A percentile compares a stretch with the other conserved stretches of the same genome.
Conservation (phyloP, 176 grass and related monocot genomes). For the Zea mays region Zm-B73-REFERENCE-NAM-5.0 NC_050104.1:153788501-153789000, state of each 20-base stretch:
- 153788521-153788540: no score
- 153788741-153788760: not conserved
- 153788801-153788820: constrained; percentile 31
- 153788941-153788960: constrained; percentile 33
- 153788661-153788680: no score
- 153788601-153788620: no score
- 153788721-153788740: constrained; percentile 13
- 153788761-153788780: not conserved
- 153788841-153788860: constrained; percentile 24
- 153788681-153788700: no score
- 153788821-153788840: constrained; percentile 26
- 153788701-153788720: constrained; percentile 6
- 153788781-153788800: constrained; percentile 8
- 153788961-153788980: constrained; percentile 43
- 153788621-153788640: no score
- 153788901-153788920: constrained; percentile 30
- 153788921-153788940: constrained; percentile 27
- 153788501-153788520: no score
- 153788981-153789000: constrained; percentile 10
- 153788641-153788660: no score
- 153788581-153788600: no score
- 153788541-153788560: no score
- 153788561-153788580: no score
- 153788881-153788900: constrained; percentile 26
- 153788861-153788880: constrained; percentile 35